Conservation (phyloP, 2,329 filamentous ascomycete genomes). For the Talaromyces sp. region DNA sequence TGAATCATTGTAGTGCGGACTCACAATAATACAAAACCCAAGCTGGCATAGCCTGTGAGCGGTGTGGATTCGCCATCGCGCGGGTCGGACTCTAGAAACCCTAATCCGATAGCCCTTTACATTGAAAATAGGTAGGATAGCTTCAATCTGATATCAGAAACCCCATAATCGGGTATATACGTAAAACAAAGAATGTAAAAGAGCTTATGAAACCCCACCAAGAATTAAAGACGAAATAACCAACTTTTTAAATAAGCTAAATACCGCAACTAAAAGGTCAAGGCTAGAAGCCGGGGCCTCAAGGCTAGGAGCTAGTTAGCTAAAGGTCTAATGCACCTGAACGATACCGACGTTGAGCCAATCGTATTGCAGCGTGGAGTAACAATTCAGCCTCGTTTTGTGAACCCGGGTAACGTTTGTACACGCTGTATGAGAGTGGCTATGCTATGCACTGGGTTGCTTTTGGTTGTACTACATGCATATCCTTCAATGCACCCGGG, state of each 20-base stretch:
- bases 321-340: neutral
- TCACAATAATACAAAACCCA: slow-evolving; percentile 1
- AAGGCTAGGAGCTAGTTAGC: too few species aligned
- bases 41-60: neutral
- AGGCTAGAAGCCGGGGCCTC: too few species aligned
- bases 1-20: neutral
- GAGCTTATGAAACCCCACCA: neutral
- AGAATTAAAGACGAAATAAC: neutral
- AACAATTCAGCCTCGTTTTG: neutral
- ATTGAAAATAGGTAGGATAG: neutral
- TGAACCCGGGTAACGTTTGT: neutral
- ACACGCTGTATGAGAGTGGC: neutral
- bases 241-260: neutral
- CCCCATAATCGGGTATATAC: neutral
- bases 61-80: neutral
- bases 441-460: neutral
- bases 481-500: neutral
- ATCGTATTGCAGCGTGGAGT: neutral
- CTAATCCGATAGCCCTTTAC: neutral
- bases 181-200: neutral
- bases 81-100: neutral
- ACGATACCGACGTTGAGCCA: neutral
- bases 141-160: neutral
- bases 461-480: neutral
- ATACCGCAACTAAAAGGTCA: too few species aligned